Base-by-base conservation (phyloP, 2,329 filamentous ascomycete genomes). In the Claviceps africana region DNA sequence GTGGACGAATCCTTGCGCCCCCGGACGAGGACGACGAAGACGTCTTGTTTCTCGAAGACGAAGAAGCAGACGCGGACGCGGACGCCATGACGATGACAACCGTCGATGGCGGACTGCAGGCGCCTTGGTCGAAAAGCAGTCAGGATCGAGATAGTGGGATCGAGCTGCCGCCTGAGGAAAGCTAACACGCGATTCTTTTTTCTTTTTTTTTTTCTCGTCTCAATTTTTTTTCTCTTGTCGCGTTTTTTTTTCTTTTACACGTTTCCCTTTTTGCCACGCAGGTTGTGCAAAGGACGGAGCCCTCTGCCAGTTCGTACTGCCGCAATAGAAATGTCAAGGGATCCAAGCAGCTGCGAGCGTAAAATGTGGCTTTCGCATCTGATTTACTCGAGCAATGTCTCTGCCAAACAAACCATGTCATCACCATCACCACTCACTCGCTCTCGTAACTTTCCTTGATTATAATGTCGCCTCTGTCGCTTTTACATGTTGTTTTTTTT, bases 1-100 rank as follows among this genome's bases (percentile, higher is more conserved):
- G 89, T 13, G 89, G 89, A 0, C 79, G 88, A 22, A 85, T 95
- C 1, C 73, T 96, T 3, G 74, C 78, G 10, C 72, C 75, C 1
- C 74, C 77, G 0, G 86, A 91, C 56, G 85, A 90, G 47, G 69
- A 81, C 5, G 66, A 67, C 17, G 62, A 64, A 7, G 63, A 61
- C 39, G 60, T 49, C 8, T 57, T 60, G 40, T 55, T 53, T n/a
- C 42, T 42, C 54, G 50, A 54, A 50, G 28, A 54, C 52, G 56
- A 59, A 1, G 55, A 43, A 58, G 51, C 39, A 58, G 51, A 30
- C 63, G 56, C 63, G 13, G 59, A 58, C 21, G 54, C 53, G 53
- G 9, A 53, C 6, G 22, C 30, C 54, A 40, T 57, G 50, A 44
- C 58, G 51, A 39, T 65, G 55, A 63, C 59, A 52, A 50, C 52